Percentiles rank a stretch among this genome's conserved stretches.
Evolutionary conservation across 208 protist species (phyloP).

Genomic region (Trypanosoma boissoni): DNA sequence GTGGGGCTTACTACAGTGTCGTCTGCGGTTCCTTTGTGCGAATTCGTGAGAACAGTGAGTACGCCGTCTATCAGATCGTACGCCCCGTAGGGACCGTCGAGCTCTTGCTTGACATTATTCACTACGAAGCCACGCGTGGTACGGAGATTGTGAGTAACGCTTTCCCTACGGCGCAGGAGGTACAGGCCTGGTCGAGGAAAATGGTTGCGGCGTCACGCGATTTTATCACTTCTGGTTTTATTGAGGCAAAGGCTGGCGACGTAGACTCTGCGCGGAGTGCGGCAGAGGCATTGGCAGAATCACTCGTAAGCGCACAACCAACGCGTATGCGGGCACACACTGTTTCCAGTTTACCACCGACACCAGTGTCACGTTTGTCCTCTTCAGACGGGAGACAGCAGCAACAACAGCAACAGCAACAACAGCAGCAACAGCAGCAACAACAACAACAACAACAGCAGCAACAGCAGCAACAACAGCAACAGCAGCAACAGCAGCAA

Average conservation of each 20-base stretch:
- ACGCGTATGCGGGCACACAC: too few relatives aligned
- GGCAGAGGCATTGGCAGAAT: too few relatives aligned
- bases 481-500: slow-evolving; percentile 15
- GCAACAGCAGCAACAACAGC: too few relatives aligned
- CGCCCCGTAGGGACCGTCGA: slow-evolving; percentile 10
- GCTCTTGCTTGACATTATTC: slow-evolving; percentile 43
- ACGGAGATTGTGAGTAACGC: slow-evolving; percentile 54
- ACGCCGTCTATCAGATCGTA: slow-evolving; percentile 43
- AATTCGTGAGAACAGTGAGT: slow-evolving; percentile 33
- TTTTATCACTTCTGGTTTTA: slow-evolving; percentile 37
- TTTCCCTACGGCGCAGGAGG: slow-evolving; percentile 30
- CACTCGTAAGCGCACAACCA: too few relatives aligned
- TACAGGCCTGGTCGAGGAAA: slow-evolving; percentile 43
- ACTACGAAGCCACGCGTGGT: slow-evolving; percentile 33
- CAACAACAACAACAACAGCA: too few relatives aligned
- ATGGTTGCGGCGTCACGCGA: slow-evolving; percentile 35
- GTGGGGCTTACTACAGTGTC: slow-evolving; percentile 30
- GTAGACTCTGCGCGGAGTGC: slow-evolving; percentile 31
- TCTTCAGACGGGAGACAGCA: too few relatives aligned
- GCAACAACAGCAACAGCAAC: too few relatives aligned
- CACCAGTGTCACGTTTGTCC: too few relatives aligned
- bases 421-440: too few relatives aligned
- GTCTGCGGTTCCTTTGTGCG: slow-evolving; percentile 52
- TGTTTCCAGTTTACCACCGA: too few relatives aligned
- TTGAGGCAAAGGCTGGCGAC: slow-evolving; percentile 55